Conservation (phyloP, 768 basidiomycete species). For the Crassisporium funariophilum region DNA sequence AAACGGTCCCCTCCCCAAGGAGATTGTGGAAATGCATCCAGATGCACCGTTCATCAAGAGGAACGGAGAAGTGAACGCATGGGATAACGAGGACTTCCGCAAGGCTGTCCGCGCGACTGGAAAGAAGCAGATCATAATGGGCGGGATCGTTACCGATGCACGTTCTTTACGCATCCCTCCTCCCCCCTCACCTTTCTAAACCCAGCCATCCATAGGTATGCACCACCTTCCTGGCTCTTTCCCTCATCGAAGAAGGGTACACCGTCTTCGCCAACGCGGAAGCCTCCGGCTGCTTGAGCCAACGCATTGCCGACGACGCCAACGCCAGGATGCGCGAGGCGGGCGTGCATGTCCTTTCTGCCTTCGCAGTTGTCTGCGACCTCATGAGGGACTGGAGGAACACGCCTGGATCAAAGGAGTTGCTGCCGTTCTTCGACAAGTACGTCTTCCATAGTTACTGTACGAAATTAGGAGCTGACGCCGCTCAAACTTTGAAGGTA, state of each 20-base stretch:
- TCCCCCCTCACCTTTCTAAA: background rate
- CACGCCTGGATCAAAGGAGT: slow-evolving; percentile 43
- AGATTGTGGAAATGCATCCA: slow-evolving; percentile 47
- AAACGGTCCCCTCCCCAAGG: slow-evolving; percentile 49
- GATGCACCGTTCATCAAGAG: slow-evolving; percentile 47
- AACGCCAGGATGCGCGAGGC: slow-evolving; percentile 51
- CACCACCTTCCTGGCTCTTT: slow-evolving; percentile 50
- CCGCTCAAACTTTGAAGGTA: slow-evolving; percentile 16
- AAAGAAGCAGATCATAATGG: slow-evolving; percentile 51
- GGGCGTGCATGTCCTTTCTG: slow-evolving; percentile 46
- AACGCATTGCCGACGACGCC: slow-evolving; percentile 43
- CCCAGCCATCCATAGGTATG: slow-evolving; percentile 38
- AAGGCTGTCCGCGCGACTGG: slow-evolving; percentile 48
- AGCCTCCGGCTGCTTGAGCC: slow-evolving; percentile 44
- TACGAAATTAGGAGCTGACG: background rate
- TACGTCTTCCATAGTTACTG: slow-evolving; percentile 24
- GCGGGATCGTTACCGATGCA: slow-evolving; percentile 53
- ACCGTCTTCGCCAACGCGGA: slow-evolving; percentile 50
- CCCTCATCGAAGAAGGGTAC: slow-evolving; percentile 47
- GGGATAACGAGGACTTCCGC: slow-evolving; percentile 52
- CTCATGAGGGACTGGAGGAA: slow-evolving; percentile 55
- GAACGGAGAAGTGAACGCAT: slow-evolving; percentile 51
- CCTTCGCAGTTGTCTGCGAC: slow-evolving; percentile 46
- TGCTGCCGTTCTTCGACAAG: slow-evolving; percentile 49
- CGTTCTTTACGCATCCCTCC: slow-evolving; percentile 11